Base-by-base conservation (phyloP, 83 land plant species). In the Diphasiastrum complanatum region DNA sequence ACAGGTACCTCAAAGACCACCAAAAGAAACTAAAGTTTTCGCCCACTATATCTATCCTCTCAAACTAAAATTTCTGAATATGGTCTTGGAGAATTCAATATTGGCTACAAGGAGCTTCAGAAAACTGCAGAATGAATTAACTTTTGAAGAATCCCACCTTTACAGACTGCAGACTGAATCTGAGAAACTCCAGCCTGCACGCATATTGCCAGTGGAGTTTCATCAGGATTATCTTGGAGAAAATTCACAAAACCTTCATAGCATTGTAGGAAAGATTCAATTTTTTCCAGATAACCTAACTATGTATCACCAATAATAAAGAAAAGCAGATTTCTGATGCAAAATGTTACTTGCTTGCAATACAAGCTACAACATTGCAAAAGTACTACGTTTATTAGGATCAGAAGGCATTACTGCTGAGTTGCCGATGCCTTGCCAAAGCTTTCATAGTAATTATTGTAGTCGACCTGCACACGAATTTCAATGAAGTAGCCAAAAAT, bases 171-270 rank as follows among this genome's bases (percentile, higher is more conserved):
- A 73, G 30, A 45, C 76, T 52, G 66, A 73, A 73, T 26, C 60
- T 57, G 37, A 68, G 47, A 61, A 73, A 73, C 65, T 73, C 76
- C 63, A 67, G 30, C 75, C 75, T 72, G 71, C 38, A 26, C 6
- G 49, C 12, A 3, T 2, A 54, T 25, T 35, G 37, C 0, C 29
- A 23, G 41, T 2, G 57, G 30, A 54, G 14, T 5, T 8, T 50
- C 19, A 20, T 20, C 27, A 22, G n/a, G 18, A 28, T 4, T 37
- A 50, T 50, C 6, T 10, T 51, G 16, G 19, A 47, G n/a, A 32
- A 6, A 33, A 47, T 11, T 26, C 2, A 31, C 12, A 33, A 34
- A 3, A 19, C 36, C 14, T n/a, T 18, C 10, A 16, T 14, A 22
- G 30, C 6, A 25, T 28, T 26, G 30, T n/a, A 34, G 61, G 20